phyloP scores from a whole-genome alignment of 768 basidiomycete species.

The Rubroboletus satanas region DNA sequence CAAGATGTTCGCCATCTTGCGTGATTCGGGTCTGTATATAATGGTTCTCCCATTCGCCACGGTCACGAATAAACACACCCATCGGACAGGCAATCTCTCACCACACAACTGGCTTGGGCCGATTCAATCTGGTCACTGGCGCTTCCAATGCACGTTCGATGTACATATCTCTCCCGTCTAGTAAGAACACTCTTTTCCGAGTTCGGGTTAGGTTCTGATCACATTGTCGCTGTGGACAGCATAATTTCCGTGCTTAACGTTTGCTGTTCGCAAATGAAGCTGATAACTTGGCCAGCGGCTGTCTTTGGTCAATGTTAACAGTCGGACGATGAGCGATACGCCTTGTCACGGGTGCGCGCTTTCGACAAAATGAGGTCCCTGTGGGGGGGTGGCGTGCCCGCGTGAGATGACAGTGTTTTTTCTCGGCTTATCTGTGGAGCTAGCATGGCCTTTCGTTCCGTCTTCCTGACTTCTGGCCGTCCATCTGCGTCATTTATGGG shows the following conservation, averaged over 20 bases:
- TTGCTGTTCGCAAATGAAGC: not conserved
- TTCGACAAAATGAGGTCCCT: not conserved
- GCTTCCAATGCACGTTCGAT: not conserved
- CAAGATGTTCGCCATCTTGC: constrained; percentile 9
- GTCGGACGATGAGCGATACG: not conserved
- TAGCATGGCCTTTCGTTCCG: not conserved
- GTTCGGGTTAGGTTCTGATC: not conserved
- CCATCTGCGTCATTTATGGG: not conserved
- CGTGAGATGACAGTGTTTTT: not conserved
- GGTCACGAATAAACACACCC: not conserved
- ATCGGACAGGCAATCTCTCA: not conserved
- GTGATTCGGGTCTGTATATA: not conserved
- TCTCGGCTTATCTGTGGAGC: not conserved
- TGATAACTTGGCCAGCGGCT: not conserved
- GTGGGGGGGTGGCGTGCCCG: not conserved
- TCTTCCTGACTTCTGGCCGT: not conserved
- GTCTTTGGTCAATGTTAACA: not conserved
- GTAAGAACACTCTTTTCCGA: not conserved
- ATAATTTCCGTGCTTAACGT: not conserved
- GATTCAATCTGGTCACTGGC: not conserved
- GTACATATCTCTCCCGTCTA: no score
- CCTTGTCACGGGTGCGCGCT: not conserved
- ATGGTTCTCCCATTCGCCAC: no score
- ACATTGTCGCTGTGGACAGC: not conserved
- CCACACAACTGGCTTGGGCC: not conserved